Conservation (phyloP, 2,329 filamentous ascomycete genomes). For the Pseudogymnoascus pannorum region DNA sequence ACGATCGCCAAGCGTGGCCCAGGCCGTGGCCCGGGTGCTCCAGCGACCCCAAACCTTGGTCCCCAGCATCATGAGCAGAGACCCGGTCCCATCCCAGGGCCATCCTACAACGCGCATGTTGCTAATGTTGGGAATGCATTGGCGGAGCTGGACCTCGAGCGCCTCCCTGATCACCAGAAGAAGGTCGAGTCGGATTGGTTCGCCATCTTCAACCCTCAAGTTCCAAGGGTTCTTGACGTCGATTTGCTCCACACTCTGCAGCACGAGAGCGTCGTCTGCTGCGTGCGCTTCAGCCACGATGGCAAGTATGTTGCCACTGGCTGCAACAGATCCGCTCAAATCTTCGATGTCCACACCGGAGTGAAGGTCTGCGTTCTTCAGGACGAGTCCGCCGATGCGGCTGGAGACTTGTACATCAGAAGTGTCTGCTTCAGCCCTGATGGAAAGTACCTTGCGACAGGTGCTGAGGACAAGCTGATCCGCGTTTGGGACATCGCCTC, state of each 20-base stretch:
- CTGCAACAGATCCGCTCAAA: slow-evolving; percentile 98
- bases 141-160: slow-evolving; percentile 79
- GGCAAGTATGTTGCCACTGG: slow-evolving; percentile 94
- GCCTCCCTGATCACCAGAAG: slow-evolving; percentile 79
- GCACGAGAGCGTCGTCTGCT: slow-evolving; percentile 96
- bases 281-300: slow-evolving; percentile 91
- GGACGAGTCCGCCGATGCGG: slow-evolving; percentile 78
- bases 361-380: slow-evolving; percentile 84
- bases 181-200: slow-evolving; percentile 91
- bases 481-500: slow-evolving; percentile 85
- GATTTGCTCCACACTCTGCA: slow-evolving; percentile 87
- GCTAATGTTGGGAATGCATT: slow-evolving; percentile 62
- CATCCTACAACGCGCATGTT: slow-evolving; percentile 40
- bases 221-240: slow-evolving; percentile 84
- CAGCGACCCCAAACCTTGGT: slow-evolving; percentile 87
- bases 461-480: slow-evolving; percentile 96
- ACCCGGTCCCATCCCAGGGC: slow-evolving; percentile 62
- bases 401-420: slow-evolving; percentile 90
- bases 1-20: slow-evolving; percentile 63
- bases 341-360: slow-evolving; percentile 85
- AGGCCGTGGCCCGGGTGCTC: slow-evolving; percentile 50
- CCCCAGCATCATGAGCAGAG: slow-evolving; percentile 77
- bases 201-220: slow-evolving; percentile 88
- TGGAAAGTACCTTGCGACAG: slow-evolving; percentile 86
- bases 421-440: slow-evolving; percentile 99